These are phyloP conservation scores for Phytophthora pisi DNA, from an alignment of 352 stramenopile genomes.

Conservation along the genomic window DNA sequence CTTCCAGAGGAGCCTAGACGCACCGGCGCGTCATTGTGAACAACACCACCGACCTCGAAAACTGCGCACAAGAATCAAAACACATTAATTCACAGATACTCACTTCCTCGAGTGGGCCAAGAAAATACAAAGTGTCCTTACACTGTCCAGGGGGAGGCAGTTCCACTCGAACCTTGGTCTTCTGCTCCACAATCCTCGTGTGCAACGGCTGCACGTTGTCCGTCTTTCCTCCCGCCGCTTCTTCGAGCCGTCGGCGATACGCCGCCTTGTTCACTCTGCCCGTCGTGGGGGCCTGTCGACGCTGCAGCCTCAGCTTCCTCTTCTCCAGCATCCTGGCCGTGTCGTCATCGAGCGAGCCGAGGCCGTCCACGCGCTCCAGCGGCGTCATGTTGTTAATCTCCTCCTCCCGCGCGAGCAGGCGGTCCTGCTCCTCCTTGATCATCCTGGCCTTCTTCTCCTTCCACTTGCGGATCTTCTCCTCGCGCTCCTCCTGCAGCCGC, in stretches of 20 bases:
- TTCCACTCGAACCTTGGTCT: conserved; percentile 70
- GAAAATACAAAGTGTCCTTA: conserved; percentile 37
- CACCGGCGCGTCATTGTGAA: conserved; percentile 26
- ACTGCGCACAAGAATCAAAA: conserved; percentile 33
- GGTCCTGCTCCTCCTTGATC: conserved; percentile 60
- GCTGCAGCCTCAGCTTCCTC: conserved; percentile 72
- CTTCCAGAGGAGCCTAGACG: conserved; percentile 53
- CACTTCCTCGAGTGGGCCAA: not conserved
- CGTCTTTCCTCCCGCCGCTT: conserved; percentile 78
- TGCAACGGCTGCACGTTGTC: conserved; percentile 77
- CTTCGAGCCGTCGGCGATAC: conserved; percentile 76
- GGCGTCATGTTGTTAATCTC: conserved; percentile 83
- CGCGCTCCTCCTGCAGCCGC: conserved; percentile 51
- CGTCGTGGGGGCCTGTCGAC: conserved; percentile 67
- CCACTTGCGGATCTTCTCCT: conserved; percentile 75
- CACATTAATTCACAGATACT: not conserved
- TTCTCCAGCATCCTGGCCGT: conserved; percentile 77
- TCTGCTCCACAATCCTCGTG: conserved; percentile 66
- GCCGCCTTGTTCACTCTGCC: conserved; percentile 79
- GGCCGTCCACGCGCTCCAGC: conserved; percentile 64
- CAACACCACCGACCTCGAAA: conserved; percentile 53
- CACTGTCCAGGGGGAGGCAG: conserved; percentile 78
- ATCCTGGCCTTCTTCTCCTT: conserved; percentile 65
- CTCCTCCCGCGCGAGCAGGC: conserved; percentile 59
- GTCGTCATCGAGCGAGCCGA: conserved; percentile 77